Evolutionary conservation across 2,329 filamentous ascomycete species (phyloP).

Genomic region (Aureobasidium lini): DNA sequence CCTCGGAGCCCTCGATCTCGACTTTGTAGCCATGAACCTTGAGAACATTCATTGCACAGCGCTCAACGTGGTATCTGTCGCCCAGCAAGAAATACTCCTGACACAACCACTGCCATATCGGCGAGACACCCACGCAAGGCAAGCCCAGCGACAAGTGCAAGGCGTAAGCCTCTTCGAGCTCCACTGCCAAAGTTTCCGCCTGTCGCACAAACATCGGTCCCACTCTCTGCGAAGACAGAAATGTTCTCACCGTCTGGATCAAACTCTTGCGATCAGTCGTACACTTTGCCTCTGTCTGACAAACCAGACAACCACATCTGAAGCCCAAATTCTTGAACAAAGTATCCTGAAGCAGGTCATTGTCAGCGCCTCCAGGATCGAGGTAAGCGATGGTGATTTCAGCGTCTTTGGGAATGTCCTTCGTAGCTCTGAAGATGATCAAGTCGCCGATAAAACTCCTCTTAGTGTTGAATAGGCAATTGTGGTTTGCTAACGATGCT

Average conservation of each 20-base stretch:
- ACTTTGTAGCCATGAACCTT: not conserved
- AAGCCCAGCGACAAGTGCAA: not conserved
- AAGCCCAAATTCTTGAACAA: not conserved
- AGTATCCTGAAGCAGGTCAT: not conserved
- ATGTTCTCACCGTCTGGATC: not conserved
- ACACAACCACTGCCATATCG: not conserved
- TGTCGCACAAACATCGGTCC: no score
- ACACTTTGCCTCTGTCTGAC: not conserved
- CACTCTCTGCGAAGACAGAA: not conserved
- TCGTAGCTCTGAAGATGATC: slow-evolving; percentile 34
- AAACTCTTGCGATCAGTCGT: not conserved
- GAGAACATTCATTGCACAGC: not conserved
- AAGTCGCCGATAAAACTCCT: slow-evolving; percentile 36
- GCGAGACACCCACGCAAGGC: not conserved
- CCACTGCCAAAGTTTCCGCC: not conserved
- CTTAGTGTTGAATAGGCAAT: slow-evolving; percentile 31
- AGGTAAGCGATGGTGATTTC: slow-evolving; percentile 3
- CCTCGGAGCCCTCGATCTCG: not conserved
- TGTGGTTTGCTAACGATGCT: slow-evolving; percentile 37
- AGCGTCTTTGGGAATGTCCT: slow-evolving; percentile 28
- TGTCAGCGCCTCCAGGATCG: not conserved
- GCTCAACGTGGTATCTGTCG: not conserved
- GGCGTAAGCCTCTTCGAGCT: not conserved
- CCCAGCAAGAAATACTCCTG: not conserved
- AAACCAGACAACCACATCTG: not conserved